Evolutionary conservation across 2,329 filamentous ascomycete genomes (phyloP).

Genomic region (Harringtonia lauricola): DNA sequence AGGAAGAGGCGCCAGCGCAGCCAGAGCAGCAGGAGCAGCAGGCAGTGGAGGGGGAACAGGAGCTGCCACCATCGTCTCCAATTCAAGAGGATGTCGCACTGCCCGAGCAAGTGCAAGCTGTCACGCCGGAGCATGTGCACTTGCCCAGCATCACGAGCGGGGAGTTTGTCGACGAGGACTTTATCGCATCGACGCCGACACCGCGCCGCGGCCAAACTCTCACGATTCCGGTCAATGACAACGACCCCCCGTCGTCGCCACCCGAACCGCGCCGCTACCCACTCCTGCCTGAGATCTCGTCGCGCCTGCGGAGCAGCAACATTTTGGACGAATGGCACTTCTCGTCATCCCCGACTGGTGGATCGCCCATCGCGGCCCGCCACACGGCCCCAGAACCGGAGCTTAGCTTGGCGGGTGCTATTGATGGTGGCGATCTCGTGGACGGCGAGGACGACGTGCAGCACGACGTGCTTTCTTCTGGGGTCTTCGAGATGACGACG

Average conservation of each 20-base stretch:
- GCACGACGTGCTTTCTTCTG: no score
- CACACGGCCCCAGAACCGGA: slow-evolving; percentile 14
- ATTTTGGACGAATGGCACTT: slow-evolving; percentile 39
- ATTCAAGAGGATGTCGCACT: slow-evolving; percentile 3
- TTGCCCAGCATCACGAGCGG: slow-evolving; percentile 17
- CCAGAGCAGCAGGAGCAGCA: background rate
- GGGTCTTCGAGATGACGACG: background rate
- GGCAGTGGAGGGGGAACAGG: background rate
- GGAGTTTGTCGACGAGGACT: slow-evolving; percentile 28
- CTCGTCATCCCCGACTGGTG: slow-evolving; percentile 42
- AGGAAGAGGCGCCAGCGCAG: slow-evolving; percentile 10
- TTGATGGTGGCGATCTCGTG: slow-evolving; percentile 7
- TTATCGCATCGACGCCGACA: slow-evolving; percentile 49
- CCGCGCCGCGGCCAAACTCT: slow-evolving; percentile 42
- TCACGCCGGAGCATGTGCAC: slow-evolving; percentile 32
- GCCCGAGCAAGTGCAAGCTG: slow-evolving; percentile 17
- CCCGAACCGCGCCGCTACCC: slow-evolving; percentile 42
- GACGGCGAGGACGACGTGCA: slow-evolving; percentile 2
- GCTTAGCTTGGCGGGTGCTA: slow-evolving; percentile 13
- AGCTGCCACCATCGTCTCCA: background rate
- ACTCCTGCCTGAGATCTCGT: slow-evolving; percentile 39
- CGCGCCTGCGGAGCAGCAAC: slow-evolving; percentile 28
- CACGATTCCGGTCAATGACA: slow-evolving; percentile 33
- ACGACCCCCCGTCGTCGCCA: slow-evolving; percentile 46
- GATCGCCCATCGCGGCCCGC: slow-evolving; percentile 32